phyloP scores from a whole-genome alignment of 148 eudicot genomes.

The Amaranthus hypochondriacus region DNA sequence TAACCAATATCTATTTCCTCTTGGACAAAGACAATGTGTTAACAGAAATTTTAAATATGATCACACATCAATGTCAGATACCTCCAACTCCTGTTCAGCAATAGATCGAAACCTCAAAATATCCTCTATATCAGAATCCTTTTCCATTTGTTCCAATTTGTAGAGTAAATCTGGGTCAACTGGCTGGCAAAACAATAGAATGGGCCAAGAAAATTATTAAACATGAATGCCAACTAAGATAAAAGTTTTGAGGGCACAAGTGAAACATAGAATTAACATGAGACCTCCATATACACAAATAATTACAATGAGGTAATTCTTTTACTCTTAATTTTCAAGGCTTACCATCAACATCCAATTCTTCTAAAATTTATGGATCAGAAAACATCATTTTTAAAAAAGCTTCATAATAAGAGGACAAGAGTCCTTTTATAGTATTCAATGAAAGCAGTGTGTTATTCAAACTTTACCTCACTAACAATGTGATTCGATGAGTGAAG shows the following conservation, averaged over 20 bases:
- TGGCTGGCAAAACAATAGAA: conserved; percentile 39
- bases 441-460: too few species aligned
- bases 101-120: conserved; percentile 70
- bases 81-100: conserved; percentile 86
- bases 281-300: too few species aligned
- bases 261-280: neutral
- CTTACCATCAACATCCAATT: too few species aligned
- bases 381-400: too few species aligned
- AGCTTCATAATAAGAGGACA: too few species aligned
- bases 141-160: conserved; percentile 86
- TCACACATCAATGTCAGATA: conserved; percentile 16
- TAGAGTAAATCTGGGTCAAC: conserved; percentile 53
- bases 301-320: too few species aligned
- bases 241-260: neutral
- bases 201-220: neutral
- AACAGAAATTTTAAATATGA: too few species aligned
- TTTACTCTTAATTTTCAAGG: too few species aligned
- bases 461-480: too few species aligned
- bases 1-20: neutral
- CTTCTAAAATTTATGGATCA: too few species aligned
- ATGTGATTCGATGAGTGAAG: too few species aligned
- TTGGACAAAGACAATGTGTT: neutral
- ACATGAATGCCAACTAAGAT: neutral
- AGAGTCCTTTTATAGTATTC: too few species aligned
- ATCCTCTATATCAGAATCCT: conserved; percentile 73